Evolutionary conservation across 2,329 filamentous ascomycete genomes (phyloP), one percentile per base, ranked within the genome.

Genomic region (Pleurostoma richardsiae): DNA sequence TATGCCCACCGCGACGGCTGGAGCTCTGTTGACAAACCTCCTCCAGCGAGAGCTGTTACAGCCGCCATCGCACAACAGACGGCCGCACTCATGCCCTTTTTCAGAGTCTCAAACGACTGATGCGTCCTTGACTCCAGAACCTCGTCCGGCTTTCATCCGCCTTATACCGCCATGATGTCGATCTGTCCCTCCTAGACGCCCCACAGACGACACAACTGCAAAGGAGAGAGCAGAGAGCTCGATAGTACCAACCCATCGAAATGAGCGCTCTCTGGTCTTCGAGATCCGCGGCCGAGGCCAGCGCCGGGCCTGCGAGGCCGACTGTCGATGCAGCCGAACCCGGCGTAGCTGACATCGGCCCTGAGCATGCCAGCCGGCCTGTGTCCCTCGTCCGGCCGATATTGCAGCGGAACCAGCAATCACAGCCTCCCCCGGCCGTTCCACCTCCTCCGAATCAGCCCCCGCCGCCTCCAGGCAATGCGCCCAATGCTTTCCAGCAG

Each of bases 351-450:
- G 42, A 48, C 36, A 43, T 42, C 38, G 44, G 44, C 19, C 27
- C 40, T 27, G 44, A 47, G 19, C 42, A 46, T 30, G 39, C 28
- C 30, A 39, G 45, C 10, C 45, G 46, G 30, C 49, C 41, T n/a
- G 42, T 41, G 28, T 43, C 39, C 29, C 39, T 42, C 10, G 44
- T 50, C 36, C 58, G 64, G 39, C 61, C 63, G 11, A 49, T 53
- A 6, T 52, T 63, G 29, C 59, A 63, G 46, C 59, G 60, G 48
- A 62, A 62, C 43, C 45, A 49, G 51, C 46, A 54, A 52, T 43
- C 55, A 61, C 49, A 54, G 46, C 43, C 57, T 26, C 42, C 43
- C 27, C 48, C 50, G 4, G 45, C 49, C 38, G 33, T 52, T 29
- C 50, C 50, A 29, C 50, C 50, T 38, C 60, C 40, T 39, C 52